These are phyloP conservation scores for Herpetomonas tarakana DNA, from an alignment of 208 protist species.

Conservation along the genomic window DNA sequence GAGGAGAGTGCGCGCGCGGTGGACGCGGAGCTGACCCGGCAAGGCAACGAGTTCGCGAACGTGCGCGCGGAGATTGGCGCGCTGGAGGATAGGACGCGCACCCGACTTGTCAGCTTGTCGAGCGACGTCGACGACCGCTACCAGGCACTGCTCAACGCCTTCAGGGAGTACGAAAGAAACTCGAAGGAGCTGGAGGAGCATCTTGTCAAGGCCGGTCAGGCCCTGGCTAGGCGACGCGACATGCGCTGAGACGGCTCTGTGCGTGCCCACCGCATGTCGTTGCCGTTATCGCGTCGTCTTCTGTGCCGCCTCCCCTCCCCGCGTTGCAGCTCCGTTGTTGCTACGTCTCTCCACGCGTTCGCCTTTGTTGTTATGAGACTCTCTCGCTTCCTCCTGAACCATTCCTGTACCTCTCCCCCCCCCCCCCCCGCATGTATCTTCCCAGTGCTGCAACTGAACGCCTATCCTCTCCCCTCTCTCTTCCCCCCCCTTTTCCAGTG, in stretches of 20 bases:
- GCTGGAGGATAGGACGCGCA: conserved; percentile 41
- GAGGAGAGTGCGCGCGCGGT: conserved; percentile 76
- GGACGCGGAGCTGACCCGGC: conserved; percentile 58
- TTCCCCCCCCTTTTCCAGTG: too few relatives aligned
- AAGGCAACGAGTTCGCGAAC: conserved; percentile 30
- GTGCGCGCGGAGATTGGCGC: conserved; percentile 34
- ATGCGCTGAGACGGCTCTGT: not conserved
- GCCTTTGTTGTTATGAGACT: not conserved
- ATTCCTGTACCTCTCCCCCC: too few relatives aligned
- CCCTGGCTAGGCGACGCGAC: conserved; percentile 36
- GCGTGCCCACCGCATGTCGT: too few relatives aligned
- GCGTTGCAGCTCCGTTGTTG: not conserved
- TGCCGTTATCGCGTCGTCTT: too few relatives aligned
- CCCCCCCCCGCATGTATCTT: too few relatives aligned
- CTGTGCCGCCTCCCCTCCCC: too few relatives aligned
- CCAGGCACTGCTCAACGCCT: conserved; percentile 51
- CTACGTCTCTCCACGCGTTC: not conserved
- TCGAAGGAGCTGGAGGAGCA: conserved; percentile 73
- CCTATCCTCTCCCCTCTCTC: too few relatives aligned
- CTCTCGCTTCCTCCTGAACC: too few relatives aligned
- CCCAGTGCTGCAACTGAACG: too few relatives aligned
- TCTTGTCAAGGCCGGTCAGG: conserved; percentile 68
- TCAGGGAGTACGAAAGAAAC: conserved; percentile 65
- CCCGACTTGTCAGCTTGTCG: conserved; percentile 29
- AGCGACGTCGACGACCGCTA: conserved; percentile 60